Evolutionary conservation across 306 rosid genomes (phyloP).

Genomic region (Cucurbita moschata): DNA sequence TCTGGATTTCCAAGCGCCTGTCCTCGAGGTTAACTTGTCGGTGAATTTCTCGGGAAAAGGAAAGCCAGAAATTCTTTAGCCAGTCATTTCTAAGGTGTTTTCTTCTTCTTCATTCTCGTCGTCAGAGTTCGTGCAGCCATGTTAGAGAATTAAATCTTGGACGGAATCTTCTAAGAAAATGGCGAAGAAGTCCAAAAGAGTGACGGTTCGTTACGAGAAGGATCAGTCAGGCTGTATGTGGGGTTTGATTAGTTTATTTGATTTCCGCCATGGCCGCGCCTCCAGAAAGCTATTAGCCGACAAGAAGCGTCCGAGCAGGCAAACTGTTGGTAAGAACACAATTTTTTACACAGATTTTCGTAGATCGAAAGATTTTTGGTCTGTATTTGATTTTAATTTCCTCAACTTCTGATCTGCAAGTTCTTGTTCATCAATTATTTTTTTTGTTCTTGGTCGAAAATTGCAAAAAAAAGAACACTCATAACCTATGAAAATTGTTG

Average conservation of each 20-base stretch:
- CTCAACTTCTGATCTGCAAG: conserved; percentile 1
- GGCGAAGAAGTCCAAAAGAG: conserved; percentile 77
- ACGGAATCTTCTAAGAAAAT: conserved; percentile 10
- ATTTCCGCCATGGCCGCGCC: conserved; percentile 77
- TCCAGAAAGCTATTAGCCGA: conserved; percentile 63
- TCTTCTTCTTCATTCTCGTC: conserved; percentile 9
- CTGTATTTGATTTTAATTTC: neutral
- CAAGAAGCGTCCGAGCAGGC: conserved; percentile 51
- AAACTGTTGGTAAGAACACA: conserved; percentile 43
- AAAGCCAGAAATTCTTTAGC: conserved; percentile 1
- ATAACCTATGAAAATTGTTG: too few relatives aligned
- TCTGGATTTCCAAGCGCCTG: neutral
- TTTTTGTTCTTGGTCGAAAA: too few relatives aligned
- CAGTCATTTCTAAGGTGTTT: conserved; percentile 11
- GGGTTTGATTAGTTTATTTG: conserved; percentile 90
- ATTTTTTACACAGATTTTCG: neutral
- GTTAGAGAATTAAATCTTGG: conserved; percentile 12
- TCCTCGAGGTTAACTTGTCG: neutral
- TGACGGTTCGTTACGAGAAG: conserved; percentile 52
- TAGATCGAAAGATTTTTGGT: neutral
- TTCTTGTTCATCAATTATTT: conserved; percentile 1
- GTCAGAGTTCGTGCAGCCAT: conserved; percentile 20
- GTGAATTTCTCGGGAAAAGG: neutral
- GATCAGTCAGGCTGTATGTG: conserved; percentile 94
- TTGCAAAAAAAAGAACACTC: too few relatives aligned